Percentiles rank a stretch among this genome's conserved stretches.
Evolutionary conservation across 768 basidiomycete species (phyloP).

Genomic region (Boletus bicolor): DNA sequence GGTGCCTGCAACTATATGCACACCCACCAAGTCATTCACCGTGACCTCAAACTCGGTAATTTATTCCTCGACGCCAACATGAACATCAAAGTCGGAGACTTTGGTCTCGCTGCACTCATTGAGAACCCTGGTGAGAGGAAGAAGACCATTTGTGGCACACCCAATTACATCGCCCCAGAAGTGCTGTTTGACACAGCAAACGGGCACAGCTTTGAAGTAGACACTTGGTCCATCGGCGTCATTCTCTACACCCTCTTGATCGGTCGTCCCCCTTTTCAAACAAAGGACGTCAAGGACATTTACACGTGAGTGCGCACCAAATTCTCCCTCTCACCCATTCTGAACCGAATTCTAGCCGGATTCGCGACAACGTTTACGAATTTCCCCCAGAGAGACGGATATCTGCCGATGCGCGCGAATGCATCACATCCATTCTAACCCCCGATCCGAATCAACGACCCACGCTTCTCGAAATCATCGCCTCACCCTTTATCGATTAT

Average conservation of each 20-base stretch:
- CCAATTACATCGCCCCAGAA: slow-evolving; percentile 98
- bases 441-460: slow-evolving; percentile 81
- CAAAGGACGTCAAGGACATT: slow-evolving; percentile 94
- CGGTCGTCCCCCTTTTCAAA: slow-evolving; percentile 98
- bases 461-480: slow-evolving; percentile 78
- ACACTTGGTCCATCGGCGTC: slow-evolving; percentile 97
- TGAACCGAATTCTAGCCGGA: slow-evolving; percentile 54
- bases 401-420: slow-evolving; percentile 66
- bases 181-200: slow-evolving; percentile 94
- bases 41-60: slow-evolving; percentile 95
- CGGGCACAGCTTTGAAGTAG: slow-evolving; percentile 97
- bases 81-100: slow-evolving; percentile 97
- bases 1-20: slow-evolving; percentile 99
- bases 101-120: slow-evolving; percentile 94
- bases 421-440: slow-evolving; percentile 83
- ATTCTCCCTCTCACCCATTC: neutral
- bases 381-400: slow-evolving; percentile 79
- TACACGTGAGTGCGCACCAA: slow-evolving; percentile 64
- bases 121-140: slow-evolving; percentile 96
- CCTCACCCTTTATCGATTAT: slow-evolving; percentile 77
- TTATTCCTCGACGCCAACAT: slow-evolving; percentile 87
- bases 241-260: slow-evolving; percentile 93
- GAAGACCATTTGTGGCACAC: slow-evolving; percentile 99
- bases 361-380: slow-evolving; percentile 89
- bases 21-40: slow-evolving; percentile 92